phyloP scores from a whole-genome alignment of 306 rosid genomes.

The Citrullus colocynthis region DNA sequence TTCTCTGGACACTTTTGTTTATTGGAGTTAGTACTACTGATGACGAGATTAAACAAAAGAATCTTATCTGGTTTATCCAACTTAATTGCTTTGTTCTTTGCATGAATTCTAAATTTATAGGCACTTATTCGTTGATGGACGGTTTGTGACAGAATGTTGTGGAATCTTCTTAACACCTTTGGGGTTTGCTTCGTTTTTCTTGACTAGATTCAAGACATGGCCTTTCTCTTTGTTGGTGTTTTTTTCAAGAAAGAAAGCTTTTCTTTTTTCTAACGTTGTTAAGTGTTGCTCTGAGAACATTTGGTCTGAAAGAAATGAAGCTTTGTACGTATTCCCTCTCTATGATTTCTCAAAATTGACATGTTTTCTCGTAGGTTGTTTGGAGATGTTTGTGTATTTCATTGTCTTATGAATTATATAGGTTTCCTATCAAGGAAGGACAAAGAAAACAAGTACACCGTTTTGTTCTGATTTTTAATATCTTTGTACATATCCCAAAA shows the following conservation, averaged over 20 bases:
- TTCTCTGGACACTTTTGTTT: not conserved
- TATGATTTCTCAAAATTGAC: not conserved
- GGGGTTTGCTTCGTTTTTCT: not conserved
- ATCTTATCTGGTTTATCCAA: not conserved
- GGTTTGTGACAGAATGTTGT: not conserved
- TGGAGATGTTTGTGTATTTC: not conserved
- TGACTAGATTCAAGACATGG: not conserved
- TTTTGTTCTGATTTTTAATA: not conserved
- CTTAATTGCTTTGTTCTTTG: not conserved
- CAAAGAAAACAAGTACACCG: not conserved
- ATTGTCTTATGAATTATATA: not conserved
- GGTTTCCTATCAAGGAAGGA: not conserved
- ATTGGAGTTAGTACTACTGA: not conserved
- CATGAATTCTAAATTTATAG: not conserved
- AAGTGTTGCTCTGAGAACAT: not conserved
- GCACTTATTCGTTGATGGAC: not conserved
- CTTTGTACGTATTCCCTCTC: not conserved
- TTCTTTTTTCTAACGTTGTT: not conserved
- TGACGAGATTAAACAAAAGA: not conserved
- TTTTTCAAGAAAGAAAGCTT: not conserved
- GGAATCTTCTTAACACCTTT: not conserved
- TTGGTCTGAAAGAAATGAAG: not conserved
- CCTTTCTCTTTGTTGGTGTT: not conserved
- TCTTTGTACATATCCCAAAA: not conserved
- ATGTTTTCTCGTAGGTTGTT: not conserved